These are phyloP conservation scores for Salix viminalis DNA, from an alignment of 345 rosid genomes.

Conservation along the genomic window DNA sequence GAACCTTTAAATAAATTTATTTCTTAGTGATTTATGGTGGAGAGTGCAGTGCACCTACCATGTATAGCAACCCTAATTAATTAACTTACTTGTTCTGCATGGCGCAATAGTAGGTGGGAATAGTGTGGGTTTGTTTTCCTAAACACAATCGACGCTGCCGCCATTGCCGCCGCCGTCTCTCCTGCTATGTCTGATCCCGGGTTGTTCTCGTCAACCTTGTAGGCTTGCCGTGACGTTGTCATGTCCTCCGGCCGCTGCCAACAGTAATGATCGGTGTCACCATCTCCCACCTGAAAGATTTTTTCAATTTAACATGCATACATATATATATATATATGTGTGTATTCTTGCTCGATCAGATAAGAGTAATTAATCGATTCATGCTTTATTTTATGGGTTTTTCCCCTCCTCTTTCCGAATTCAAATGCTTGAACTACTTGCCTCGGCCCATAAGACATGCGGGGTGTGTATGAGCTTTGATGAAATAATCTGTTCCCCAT, in stretches of 20 bases:
- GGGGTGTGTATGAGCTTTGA: slow-evolving; percentile 83
- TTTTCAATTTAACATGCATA: no score
- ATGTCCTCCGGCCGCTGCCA: slow-evolving; percentile 99
- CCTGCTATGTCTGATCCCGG: slow-evolving; percentile 82
- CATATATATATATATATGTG: no score
- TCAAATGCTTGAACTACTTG: slow-evolving; percentile 1
- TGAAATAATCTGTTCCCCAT: slow-evolving; percentile 91
- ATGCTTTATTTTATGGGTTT: no score
- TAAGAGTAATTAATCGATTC: no score
- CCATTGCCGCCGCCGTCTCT: slow-evolving; percentile 86
- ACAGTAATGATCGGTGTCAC: slow-evolving; percentile 81
- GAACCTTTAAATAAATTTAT: neutral
- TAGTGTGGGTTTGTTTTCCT: slow-evolving; percentile 59
- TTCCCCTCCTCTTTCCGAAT: no score
- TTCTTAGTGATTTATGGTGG: slow-evolving; percentile 8
- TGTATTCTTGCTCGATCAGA: no score
- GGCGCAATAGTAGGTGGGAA: slow-evolving; percentile 64
- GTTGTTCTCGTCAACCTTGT: slow-evolving; percentile 57
- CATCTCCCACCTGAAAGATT: slow-evolving; percentile 68
- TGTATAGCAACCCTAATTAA: neutral
- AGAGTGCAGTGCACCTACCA: slow-evolving; percentile 5
- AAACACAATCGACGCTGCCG: slow-evolving; percentile 80
- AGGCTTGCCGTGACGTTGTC: slow-evolving; percentile 69
- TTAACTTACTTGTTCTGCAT: slow-evolving; percentile 51
- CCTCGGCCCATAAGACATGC: slow-evolving; percentile 86